Evolutionary conservation across 345 rosid species (phyloP).

Genomic region (Eutrema japonicum): DNA sequence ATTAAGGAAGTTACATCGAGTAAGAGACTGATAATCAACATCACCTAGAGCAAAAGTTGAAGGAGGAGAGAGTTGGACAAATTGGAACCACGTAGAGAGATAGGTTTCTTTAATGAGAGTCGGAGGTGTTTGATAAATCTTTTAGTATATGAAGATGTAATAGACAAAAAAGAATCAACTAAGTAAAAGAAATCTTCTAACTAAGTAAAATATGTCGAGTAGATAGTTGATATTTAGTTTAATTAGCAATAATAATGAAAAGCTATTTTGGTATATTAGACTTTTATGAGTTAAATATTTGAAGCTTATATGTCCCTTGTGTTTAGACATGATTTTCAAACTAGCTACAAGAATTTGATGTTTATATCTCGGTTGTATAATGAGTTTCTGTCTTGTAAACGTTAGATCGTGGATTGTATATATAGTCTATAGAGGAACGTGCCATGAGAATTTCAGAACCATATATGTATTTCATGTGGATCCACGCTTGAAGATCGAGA

Average conservation of each 20-base stretch:
- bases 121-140: neutral
- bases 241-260: neutral
- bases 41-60: too few species aligned
- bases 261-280: neutral
- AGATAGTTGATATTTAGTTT: neutral
- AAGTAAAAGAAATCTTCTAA: neutral
- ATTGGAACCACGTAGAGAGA: too few species aligned
- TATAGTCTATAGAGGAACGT: neutral
- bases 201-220: neutral
- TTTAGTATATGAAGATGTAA: neutral
- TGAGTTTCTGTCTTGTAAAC: neutral
- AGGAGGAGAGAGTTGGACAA: too few species aligned
- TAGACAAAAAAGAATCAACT: neutral
- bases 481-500: neutral
- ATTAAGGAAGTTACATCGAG: too few species aligned
- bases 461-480: constrained; percentile 19
- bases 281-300: neutral
- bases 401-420: neutral
- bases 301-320: neutral
- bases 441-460: neutral
- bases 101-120: too few species aligned
- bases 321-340: neutral
- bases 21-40: too few species aligned
- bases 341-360: neutral
- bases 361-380: neutral